Conservation (phyloP, 2,329 filamentous ascomycete genomes). For the Emmonsia crescens region DNA sequence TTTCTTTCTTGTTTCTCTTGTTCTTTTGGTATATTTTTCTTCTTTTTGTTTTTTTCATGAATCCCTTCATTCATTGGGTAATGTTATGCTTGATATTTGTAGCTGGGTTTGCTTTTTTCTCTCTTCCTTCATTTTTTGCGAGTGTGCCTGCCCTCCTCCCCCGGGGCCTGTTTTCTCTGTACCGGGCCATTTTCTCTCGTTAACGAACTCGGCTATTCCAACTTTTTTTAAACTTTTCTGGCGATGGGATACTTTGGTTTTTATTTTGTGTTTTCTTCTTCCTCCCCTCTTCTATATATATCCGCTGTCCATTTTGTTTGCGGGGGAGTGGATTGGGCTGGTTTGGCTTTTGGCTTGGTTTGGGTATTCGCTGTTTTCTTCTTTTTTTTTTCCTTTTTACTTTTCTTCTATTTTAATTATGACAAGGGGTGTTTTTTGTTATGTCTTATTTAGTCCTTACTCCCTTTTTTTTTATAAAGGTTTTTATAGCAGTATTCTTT, state of each 20-base stretch:
- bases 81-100: not conserved
- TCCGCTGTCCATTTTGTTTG: not conserved
- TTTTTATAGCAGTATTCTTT: not conserved
- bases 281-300: conserved; percentile 14
- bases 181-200: not conserved
- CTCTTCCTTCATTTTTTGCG: not conserved
- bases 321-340: not conserved
- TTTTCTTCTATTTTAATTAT: not conserved
- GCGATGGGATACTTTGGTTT: not conserved
- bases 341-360: not conserved
- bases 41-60: not conserved
- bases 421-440: not conserved
- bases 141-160: not conserved
- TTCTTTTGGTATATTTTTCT: not conserved
- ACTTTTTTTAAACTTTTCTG: not conserved
- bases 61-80: not conserved
- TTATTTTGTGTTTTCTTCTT: conserved; percentile 9
- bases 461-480: not conserved
- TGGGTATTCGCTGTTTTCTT: not conserved
- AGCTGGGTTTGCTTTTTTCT: not conserved
- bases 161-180: too few species aligned
- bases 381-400: not conserved
- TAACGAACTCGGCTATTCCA: not conserved
- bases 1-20: not conserved
- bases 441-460: not conserved